A percentile compares a stretch with the other conserved stretches of the same genome.
Evolutionary conservation across 2,329 filamentous ascomycete species (phyloP).

Genomic region (Ceratocystis alfenasii): DNA sequence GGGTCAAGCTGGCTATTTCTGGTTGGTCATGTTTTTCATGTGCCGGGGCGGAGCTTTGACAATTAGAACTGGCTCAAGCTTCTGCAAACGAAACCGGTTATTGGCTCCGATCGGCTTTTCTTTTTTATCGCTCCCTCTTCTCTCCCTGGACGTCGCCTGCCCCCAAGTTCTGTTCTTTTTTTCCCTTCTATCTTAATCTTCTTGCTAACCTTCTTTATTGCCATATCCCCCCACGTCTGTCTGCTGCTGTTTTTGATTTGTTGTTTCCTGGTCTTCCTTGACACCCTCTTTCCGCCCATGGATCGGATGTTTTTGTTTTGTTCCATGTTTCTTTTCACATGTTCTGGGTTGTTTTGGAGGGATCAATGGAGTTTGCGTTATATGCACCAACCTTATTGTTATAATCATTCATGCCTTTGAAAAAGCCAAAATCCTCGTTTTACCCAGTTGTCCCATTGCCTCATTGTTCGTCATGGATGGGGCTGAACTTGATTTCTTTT

Average conservation of each 20-base stretch:
- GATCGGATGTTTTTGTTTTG: slow-evolving; percentile 16
- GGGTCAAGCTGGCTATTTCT: too few species aligned
- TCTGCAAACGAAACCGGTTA: too few species aligned
- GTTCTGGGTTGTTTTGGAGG: slow-evolving; percentile 17
- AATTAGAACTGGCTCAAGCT: too few species aligned
- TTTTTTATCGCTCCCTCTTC: neutral
- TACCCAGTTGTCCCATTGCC: neutral
- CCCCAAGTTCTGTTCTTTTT: neutral
- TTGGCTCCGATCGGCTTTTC: slow-evolving; percentile 5
- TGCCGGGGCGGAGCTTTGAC: too few species aligned
- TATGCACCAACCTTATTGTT: slow-evolving; percentile 19
- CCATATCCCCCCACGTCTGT: slow-evolving; percentile 14
- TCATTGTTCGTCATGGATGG: neutral
- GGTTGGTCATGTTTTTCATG: too few species aligned
- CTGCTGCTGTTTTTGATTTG: slow-evolving; percentile 13
- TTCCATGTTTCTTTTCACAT: slow-evolving; percentile 11
- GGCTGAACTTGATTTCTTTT: neutral
- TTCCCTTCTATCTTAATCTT: slow-evolving; percentile 8
- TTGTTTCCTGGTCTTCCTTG: slow-evolving; percentile 9
- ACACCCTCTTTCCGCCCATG: slow-evolving; percentile 10
- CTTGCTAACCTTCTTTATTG: slow-evolving; percentile 18
- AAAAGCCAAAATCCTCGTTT: slow-evolving; percentile 13
- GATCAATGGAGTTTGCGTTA: slow-evolving; percentile 20
- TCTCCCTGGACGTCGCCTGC: neutral
- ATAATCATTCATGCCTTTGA: slow-evolving; percentile 18